A percentile compares a stretch with the other conserved stretches of the same genome.
These are phyloP conservation scores for Daldinia vernicosa DNA, from an alignment of 495 filamentous ascomycete genomes.

Conservation along the genomic window DNA sequence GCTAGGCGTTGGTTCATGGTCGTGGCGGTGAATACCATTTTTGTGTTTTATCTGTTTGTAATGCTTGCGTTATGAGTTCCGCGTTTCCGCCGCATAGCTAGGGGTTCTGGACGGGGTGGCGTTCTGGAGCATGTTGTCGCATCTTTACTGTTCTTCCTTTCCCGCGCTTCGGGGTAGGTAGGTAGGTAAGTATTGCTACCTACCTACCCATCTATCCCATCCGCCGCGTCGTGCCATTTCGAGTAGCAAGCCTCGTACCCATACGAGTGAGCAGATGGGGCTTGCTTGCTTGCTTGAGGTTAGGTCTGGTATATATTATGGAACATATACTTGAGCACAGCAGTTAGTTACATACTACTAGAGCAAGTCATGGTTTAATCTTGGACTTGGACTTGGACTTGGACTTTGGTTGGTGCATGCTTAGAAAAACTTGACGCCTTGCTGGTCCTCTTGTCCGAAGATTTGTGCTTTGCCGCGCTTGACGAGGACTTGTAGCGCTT, in stretches of 20 bases:
- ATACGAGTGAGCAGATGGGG: neutral
- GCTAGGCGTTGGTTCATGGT: neutral
- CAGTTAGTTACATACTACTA: neutral
- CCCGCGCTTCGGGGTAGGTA: neutral
- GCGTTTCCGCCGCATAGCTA: constrained; percentile 25
- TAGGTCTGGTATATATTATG: constrained; percentile 27
- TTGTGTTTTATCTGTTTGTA: constrained; percentile 10
- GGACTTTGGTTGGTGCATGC: neutral
- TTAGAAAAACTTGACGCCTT: constrained; percentile 96
- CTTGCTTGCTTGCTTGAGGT: neutral
- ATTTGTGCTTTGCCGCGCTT: constrained; percentile 92
- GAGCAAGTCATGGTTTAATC: neutral
- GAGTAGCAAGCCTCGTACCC: neutral
- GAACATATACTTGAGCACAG: constrained; percentile 1
- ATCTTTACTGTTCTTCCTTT: neutral
- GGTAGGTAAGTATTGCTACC: neutral
- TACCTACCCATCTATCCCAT: neutral
- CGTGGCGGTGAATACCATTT: constrained; percentile 1
- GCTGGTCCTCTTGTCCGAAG: constrained; percentile 85
- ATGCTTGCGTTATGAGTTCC: constrained; percentile 22
- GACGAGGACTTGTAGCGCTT: constrained; percentile 79
- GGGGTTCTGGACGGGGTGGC: constrained; percentile 6
- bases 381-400: neutral
- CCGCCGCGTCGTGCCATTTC: neutral
- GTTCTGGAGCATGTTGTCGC: constrained; percentile 6